phyloP scores from a whole-genome alignment of 805 yeast genomes.

The Ogataea neopini region DNA sequence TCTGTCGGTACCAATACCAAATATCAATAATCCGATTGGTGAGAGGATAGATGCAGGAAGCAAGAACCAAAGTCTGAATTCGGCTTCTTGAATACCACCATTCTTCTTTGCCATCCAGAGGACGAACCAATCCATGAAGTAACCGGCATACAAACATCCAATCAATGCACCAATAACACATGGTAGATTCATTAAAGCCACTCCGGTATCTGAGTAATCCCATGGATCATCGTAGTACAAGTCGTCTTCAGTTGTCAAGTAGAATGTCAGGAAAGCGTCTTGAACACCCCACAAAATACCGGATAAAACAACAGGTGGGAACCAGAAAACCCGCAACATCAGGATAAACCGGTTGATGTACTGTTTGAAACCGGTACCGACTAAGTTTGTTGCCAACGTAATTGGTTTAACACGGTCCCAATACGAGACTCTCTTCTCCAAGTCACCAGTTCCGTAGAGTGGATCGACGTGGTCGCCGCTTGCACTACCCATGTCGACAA shows the following conservation, averaged over 20 bases:
- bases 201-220: constrained; percentile 63
- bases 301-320: constrained; percentile 65
- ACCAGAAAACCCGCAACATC: constrained; percentile 56
- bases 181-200: constrained; percentile 76
- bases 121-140: constrained; percentile 59
- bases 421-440: constrained; percentile 44
- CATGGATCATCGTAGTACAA: constrained; percentile 66
- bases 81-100: constrained; percentile 65
- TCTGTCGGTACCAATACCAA: constrained; percentile 65
- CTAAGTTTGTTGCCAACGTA: constrained; percentile 58
- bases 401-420: constrained; percentile 48
- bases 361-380: constrained; percentile 67
- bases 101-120: constrained; percentile 60
- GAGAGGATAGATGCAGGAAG: constrained; percentile 56
- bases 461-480: constrained; percentile 7
- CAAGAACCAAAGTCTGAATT: constrained; percentile 59
- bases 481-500: background rate
- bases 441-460: constrained; percentile 38
- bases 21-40: constrained; percentile 62
- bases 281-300: constrained; percentile 82
- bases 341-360: constrained; percentile 52
- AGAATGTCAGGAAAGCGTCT: constrained; percentile 74
- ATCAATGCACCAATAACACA: constrained; percentile 63
- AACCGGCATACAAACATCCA: constrained; percentile 68
- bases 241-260: constrained; percentile 71